phyloP scores from a whole-genome alignment of 1,139 yeast species.

The Pichia cactophila region DNA sequence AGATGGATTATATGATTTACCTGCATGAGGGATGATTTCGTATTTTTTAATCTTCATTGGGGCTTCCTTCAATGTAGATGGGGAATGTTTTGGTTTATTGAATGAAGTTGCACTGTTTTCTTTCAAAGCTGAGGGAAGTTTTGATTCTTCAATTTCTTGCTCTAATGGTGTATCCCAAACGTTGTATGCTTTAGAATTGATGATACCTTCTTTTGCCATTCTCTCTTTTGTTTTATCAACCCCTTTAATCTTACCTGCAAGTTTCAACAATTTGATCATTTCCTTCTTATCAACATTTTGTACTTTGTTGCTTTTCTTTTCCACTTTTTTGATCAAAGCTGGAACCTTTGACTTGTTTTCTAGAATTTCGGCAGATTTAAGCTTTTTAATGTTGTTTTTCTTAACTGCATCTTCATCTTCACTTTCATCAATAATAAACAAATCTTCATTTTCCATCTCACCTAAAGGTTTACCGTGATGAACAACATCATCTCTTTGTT shows the following conservation, averaged over 20 bases:
- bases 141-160: constrained; percentile 19
- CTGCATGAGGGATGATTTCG: constrained; percentile 62
- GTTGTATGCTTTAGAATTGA: constrained; percentile 44
- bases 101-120: constrained; percentile 40
- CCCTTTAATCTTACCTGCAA: constrained; percentile 68
- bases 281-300: constrained; percentile 67
- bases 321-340: constrained; percentile 34
- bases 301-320: constrained; percentile 33
- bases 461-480: constrained; percentile 49
- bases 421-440: constrained; percentile 66
- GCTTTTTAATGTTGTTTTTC: constrained; percentile 37
- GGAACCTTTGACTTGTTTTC: constrained; percentile 73
- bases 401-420: constrained; percentile 44
- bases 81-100: constrained; percentile 46
- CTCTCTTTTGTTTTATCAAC: constrained; percentile 45
- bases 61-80: constrained; percentile 46
- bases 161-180: constrained; percentile 51
- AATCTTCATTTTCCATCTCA: constrained; percentile 35
- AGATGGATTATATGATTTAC: constrained; percentile 91
- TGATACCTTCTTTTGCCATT: constrained; percentile 56
- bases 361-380: constrained; percentile 71
- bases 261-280: constrained; percentile 58
- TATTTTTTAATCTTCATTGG: constrained; percentile 46
- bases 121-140: constrained; percentile 35
- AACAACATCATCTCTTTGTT: constrained; percentile 58